phyloP scores from a whole-genome alignment of 805 yeast species.

The Kluyveromyces lactis region DNA sequence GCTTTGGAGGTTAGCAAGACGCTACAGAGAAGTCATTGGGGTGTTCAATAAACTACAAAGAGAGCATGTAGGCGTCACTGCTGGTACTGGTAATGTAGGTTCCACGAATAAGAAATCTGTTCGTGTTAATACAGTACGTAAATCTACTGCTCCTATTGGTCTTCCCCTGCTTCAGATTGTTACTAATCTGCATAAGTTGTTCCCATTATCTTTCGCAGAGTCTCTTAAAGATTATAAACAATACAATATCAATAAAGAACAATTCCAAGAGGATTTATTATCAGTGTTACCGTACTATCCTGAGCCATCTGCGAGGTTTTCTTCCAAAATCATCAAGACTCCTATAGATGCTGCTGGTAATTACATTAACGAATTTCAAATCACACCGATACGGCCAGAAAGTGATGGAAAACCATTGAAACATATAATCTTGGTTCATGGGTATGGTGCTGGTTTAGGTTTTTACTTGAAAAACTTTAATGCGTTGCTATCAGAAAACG shows the following conservation, averaged over 20 bases:
- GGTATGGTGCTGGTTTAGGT: slow-evolving; percentile 93
- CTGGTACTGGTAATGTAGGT: no score
- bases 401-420: slow-evolving; percentile 14
- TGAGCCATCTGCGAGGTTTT: slow-evolving; percentile 19
- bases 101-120: background rate
- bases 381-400: slow-evolving; percentile 41
- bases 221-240: slow-evolving; percentile 44
- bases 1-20: slow-evolving; percentile 1
- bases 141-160: slow-evolving; percentile 33
- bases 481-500: slow-evolving; percentile 34
- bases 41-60: background rate
- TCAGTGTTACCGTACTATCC: slow-evolving; percentile 41
- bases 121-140: background rate
- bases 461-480: slow-evolving; percentile 72
- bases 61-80: background rate
- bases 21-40: background rate
- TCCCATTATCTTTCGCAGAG: slow-evolving; percentile 48
- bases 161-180: slow-evolving; percentile 47
- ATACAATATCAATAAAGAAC: slow-evolving; percentile 31
- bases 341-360: slow-evolving; percentile 36
- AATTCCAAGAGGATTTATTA: slow-evolving; percentile 40
- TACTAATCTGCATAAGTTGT: slow-evolving; percentile 36
- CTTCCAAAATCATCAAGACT: slow-evolving; percentile 29
- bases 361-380: slow-evolving; percentile 69
- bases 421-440: slow-evolving; percentile 75